Evolutionary conservation across 768 basidiomycete genomes (phyloP).

Genomic region (Tephrocybe rancida): DNA sequence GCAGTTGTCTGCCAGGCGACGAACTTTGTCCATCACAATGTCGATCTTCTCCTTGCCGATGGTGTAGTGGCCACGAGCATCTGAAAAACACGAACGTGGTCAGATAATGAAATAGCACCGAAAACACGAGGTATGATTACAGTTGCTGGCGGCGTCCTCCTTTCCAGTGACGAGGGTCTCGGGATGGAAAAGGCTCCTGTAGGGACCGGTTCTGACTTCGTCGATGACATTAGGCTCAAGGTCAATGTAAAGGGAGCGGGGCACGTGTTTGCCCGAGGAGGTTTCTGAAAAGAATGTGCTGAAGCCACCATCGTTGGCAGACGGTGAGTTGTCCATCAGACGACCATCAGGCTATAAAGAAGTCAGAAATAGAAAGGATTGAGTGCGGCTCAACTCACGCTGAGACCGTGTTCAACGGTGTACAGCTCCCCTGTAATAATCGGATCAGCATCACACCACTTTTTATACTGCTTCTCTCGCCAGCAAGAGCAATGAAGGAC

Average conservation of each 20-base stretch:
- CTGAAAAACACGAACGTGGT: constrained; percentile 38
- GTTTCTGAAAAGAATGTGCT: constrained; percentile 98
- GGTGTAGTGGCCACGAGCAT: constrained; percentile 98
- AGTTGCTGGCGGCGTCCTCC: constrained; percentile 99
- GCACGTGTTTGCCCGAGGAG: constrained; percentile 92
- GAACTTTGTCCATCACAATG: constrained; percentile 92
- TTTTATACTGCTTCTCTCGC: constrained; percentile 2
- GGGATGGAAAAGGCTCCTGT: constrained; percentile 95
- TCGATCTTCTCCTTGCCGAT: constrained; percentile 99
- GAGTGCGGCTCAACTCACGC: constrained; percentile 54
- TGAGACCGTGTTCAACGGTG: constrained; percentile 96
- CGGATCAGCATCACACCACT: constrained; percentile 24
- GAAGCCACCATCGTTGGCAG: constrained; percentile 81
- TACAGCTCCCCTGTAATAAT: constrained; percentile 86
- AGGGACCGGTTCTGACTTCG: constrained; percentile 90
- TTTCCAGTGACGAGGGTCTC: constrained; percentile 97
- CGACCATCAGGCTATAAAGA: constrained; percentile 85
- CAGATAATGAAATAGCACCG: constrained; percentile 2
- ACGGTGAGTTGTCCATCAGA: constrained; percentile 69
- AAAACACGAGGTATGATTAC: constrained; percentile 47
- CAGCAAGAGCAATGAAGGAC: constrained; percentile 11
- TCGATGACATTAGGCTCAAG: constrained; percentile 95
- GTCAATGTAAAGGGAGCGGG: constrained; percentile 95
- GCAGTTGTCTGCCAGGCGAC: constrained; percentile 95
- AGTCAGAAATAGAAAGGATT: constrained; percentile 15